Base-by-base conservation (phyloP, 495 filamentous ascomycete species). In the Tuber indicum region DNA sequence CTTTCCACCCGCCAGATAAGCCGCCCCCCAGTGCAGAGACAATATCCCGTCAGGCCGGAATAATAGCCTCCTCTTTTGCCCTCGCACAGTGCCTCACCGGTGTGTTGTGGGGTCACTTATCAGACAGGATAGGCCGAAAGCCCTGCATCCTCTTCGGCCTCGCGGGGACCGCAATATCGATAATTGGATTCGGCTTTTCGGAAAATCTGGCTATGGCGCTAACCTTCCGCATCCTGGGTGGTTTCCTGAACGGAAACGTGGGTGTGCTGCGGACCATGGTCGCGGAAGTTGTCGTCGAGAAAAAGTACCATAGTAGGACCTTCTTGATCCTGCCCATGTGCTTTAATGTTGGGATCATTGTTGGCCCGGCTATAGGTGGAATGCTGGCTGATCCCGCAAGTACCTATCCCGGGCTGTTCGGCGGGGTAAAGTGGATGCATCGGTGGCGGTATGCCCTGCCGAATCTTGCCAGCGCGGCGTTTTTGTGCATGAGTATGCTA, bases 191-290 rank as follows among this genome's bases (percentile, higher is more conserved):
- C 17, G 94, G 94, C n/a, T 89, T 97, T 78, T 89, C 94, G 16
- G 85, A 89, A 44, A 96, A 91, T 80, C 90, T 95, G 79, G 93
- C 92, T 91, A 83, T 92, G 70, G 94, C 93, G 9, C 85, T 97
- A 62, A 75, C 87, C 49, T 94, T 92, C 23, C 87, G 94, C 76
- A 87, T 89, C n/a, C 84, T 96, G 10, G 93, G 92, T 19, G 94
- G 94, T 39, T 85, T 91, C 7, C 85, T 97, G 66, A 97, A 97
- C 86, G 93, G 92, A 0, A 96, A 94, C 80, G 90, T 94, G 0
- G 92, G 92, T 0, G 91, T 94, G 47, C 90, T 95, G 85, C 87
- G 93, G 69, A 95, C 92, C 0, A 93, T 93, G 88, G 91, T 94
- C 42, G 88, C 89, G 8, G 94, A 96, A 84, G 87, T 89, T 49